Evolutionary conservation across 768 basidiomycete species (phyloP).

Genomic region (Clathrus columnatus): DNA sequence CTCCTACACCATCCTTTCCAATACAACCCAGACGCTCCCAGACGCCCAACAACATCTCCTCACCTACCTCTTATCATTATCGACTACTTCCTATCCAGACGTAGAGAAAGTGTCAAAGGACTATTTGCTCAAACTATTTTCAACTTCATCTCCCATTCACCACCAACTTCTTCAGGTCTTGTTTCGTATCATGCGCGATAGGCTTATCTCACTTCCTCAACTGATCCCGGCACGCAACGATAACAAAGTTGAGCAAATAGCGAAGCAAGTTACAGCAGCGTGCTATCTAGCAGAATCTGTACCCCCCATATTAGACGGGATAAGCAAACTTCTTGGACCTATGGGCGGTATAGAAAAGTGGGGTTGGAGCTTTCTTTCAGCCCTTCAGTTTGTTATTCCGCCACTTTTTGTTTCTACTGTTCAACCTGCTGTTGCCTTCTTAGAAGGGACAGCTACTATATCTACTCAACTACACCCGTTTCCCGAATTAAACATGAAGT

Average conservation of each 20-base stretch:
- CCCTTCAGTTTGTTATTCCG: constrained; percentile 66
- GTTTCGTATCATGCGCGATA: constrained; percentile 52
- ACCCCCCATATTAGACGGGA: constrained; percentile 38
- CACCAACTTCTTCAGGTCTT: constrained; percentile 46
- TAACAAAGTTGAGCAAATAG: constrained; percentile 59
- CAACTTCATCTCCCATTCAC: constrained; percentile 22
- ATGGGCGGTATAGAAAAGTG: constrained; percentile 82
- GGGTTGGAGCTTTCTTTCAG: constrained; percentile 80
- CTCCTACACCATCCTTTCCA: constrained; percentile 43
- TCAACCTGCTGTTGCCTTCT: constrained; percentile 35
- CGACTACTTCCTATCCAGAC: constrained; percentile 45
- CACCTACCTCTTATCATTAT: constrained; percentile 65
- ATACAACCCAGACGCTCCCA: constrained; percentile 55
- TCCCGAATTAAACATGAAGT: constrained; percentile 50
- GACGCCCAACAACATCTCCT: constrained; percentile 60
- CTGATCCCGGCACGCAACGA: constrained; percentile 65
- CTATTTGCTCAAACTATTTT: constrained; percentile 40
- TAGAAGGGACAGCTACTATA: constrained; percentile 22
- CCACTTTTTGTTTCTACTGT: constrained; percentile 32
- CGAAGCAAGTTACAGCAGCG: constrained; percentile 60
- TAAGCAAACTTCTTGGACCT: constrained; percentile 56
- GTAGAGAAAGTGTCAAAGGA: constrained; percentile 42
- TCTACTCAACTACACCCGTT: constrained; percentile 34
- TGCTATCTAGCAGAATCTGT: constrained; percentile 42
- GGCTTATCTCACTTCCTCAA: constrained; percentile 62